Conservation (phyloP, 2,329 filamentous ascomycete species). For the Aspergillus ruber region DNA sequence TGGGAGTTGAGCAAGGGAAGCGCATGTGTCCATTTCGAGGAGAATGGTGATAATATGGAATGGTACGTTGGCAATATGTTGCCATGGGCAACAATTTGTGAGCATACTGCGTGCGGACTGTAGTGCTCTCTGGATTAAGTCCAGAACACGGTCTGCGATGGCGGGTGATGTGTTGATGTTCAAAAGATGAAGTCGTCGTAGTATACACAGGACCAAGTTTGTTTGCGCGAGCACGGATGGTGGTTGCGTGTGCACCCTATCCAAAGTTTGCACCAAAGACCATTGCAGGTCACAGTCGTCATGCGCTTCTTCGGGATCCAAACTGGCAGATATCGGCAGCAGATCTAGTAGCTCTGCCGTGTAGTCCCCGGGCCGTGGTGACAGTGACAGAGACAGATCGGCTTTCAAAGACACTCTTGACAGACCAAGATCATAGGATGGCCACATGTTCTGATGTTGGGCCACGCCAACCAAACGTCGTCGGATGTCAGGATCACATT, state of each 20-base stretch:
- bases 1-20: constrained; percentile 42
- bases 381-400: constrained; percentile 26
- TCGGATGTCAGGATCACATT: constrained; percentile 27
- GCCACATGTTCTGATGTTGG: constrained; percentile 53
- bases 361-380: constrained; percentile 37
- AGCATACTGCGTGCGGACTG: constrained; percentile 42
- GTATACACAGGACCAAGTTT: constrained; percentile 50
- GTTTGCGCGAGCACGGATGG: constrained; percentile 46
- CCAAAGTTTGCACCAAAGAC: constrained; percentile 34
- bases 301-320: constrained; percentile 44
- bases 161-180: constrained; percentile 38
- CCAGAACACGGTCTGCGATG: constrained; percentile 39
- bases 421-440: constrained; percentile 51
- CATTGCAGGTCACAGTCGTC: constrained; percentile 38
- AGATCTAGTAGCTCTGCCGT: constrained; percentile 47
- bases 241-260: constrained; percentile 33
- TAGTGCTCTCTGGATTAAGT: constrained; percentile 39
- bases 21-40: constrained; percentile 47
- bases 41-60: constrained; percentile 53
- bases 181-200: constrained; percentile 45
- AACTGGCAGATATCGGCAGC: constrained; percentile 45
- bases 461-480: constrained; percentile 44
- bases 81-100: constrained; percentile 45
- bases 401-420: constrained; percentile 43
- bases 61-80: constrained; percentile 53